Evolutionary conservation across 257 asterid species (phyloP), one percentile per base, ranked within the genome.

Genomic region (Marsdenia floribunda): DNA sequence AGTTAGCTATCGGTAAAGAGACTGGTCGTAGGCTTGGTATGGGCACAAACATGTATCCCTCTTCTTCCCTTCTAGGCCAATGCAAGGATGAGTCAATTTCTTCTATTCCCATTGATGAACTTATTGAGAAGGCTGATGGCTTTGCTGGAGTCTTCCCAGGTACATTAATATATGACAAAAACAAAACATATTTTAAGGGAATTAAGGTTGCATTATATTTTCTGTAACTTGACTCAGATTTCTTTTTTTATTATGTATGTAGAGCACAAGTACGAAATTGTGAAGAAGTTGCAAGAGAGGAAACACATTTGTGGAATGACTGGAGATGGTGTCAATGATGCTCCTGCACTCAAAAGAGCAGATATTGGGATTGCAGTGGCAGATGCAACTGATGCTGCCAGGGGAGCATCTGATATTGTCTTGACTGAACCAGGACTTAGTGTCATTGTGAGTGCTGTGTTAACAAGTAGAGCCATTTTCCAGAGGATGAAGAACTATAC

Each of bases 31-130:
- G 98, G 78, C 89, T 93, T 3, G 97, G 98, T 5, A 93, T 90
- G 98, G 98, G 98, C 2, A 93, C 98, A 59, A 93, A 93, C 84
- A 90, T 93, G 98, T 93, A 93, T 70, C 98, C 97, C n/a, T 93
- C 98, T 78, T 93, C 98, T 6, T 76, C 94, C 37, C 97, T 93
- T 67, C 91, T 93, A 4, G 98, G 97, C 74, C 94, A 89, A 71
- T 74, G 83, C 83, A 90, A 82, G 74, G 97, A 91, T 55, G 90
- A 83, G 77, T 77, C 96, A 33, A 85, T 89, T 60, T 91, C 94
- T 77, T 75, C 90, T 16, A 87, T 93, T 81, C 96, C 97, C 0
- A 38, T 93, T 35, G 97, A 90, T 14, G 98, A 93, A 75, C 96
- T 92, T 79, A 92, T 90, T 37, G 98, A 92, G 83, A 89, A 89